Conservation (phyloP, 164 flowering plant genomes). For the Vitis riparia region DNA sequence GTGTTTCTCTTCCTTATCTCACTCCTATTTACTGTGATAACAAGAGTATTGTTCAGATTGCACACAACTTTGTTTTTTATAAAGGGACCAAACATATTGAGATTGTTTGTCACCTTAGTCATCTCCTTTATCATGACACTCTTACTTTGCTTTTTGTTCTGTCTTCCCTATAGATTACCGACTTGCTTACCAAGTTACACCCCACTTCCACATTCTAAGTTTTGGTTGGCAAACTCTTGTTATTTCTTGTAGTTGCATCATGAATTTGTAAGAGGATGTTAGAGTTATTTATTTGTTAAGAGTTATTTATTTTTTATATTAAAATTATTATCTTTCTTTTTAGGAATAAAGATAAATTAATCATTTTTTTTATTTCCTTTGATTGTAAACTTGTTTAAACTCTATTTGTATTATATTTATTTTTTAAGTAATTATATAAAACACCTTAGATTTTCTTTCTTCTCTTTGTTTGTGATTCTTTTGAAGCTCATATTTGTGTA, state of each 20-base stretch:
- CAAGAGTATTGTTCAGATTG: constrained; percentile 5
- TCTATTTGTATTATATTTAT: too few relatives aligned
- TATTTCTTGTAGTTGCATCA: background rate
- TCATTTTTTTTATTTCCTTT: too few relatives aligned
- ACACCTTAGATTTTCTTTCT: too few relatives aligned
- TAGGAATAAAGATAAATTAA: too few relatives aligned
- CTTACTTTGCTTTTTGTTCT: background rate
- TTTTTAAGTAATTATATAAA: too few relatives aligned
- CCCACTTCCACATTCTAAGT: background rate
- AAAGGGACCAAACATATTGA: background rate
- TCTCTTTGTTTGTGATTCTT: too few relatives aligned
- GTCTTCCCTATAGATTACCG: background rate
- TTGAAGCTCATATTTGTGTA: too few relatives aligned
- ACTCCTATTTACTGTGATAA: constrained; percentile 6
- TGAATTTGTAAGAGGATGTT: too few relatives aligned
- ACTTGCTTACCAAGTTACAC: background rate
- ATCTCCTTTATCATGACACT: background rate
- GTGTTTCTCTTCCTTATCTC: background rate
- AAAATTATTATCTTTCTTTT: too few relatives aligned
- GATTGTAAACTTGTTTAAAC: too few relatives aligned
- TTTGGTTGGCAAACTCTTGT: background rate
- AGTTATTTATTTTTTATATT: too few relatives aligned
- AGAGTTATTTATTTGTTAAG: too few relatives aligned
- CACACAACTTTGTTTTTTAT: constrained; percentile 1
- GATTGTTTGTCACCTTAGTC: background rate